Evolutionary conservation across 2,329 filamentous ascomycete genomes (phyloP), one percentile per base, ranked within the genome.

Genomic region (Claviceps arundinis): DNA sequence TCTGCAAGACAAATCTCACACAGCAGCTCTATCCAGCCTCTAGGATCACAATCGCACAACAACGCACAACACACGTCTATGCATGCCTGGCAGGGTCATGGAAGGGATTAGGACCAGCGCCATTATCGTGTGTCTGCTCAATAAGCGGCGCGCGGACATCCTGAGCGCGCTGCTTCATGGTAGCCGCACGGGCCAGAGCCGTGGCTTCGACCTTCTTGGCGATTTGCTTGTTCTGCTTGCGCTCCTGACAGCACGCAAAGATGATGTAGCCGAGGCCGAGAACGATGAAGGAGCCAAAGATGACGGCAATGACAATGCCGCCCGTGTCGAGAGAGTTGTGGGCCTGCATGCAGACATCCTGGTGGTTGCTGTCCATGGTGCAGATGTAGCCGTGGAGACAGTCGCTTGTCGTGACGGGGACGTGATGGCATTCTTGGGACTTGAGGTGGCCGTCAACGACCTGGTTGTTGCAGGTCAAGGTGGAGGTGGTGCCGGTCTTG

Each of bases 171-270:
- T 68, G 64, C 65, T 71, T 71, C 64, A 68, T 71, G 54, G 67
- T 70, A 48, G 72, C 69, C 59, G 72, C 72, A 62, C 73, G 72
- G 48, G 72, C 73, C 49, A 74, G 71, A 26, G 70, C 70, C n/a
- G 70, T 70, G 45, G 73, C 73, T 65, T 79, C 75, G 54, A 70
- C 69, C 56, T 71, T 70, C 54, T 70, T 71, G 51, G 63, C 64
- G 37, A 70, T 62, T 47, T 67, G 65, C 62, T 69, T 70, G 59
- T 75, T 68, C 58, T 68, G 57, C 62, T 63, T 64, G 58, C 71
- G 67, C 57, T 80, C 76, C 55, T 67, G 67, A 68, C 71, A 75
- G 72, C 74, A 79, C 57, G 73, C 66, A 68, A 73, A 73, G 60
- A 72, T 70, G 52, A 80, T 63, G 56, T 65, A 57, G 47, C 59